These are phyloP conservation scores for Dictyostelium capitatum DNA, from an alignment of 78 protist genomes.

Conservation along the genomic window DNA sequence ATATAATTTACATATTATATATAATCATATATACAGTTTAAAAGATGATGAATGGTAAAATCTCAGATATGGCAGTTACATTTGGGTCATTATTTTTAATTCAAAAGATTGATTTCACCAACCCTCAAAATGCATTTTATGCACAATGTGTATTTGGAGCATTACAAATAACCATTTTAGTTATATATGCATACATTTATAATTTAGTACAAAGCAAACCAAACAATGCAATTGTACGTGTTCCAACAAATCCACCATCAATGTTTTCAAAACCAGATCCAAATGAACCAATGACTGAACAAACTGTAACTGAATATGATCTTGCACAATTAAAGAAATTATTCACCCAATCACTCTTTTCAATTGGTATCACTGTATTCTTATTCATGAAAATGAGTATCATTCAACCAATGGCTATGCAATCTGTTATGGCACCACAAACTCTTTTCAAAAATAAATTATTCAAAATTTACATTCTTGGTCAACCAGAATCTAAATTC, in stretches of 20 bases:
- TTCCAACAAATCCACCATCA: conserved; percentile 37
- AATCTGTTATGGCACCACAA: conserved; percentile 42
- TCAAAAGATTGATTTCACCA: conserved; percentile 61
- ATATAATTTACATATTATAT: background rate
- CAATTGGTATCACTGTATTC: conserved; percentile 37
- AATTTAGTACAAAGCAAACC: background rate
- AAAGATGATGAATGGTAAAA: background rate
- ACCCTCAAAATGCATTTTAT: conserved; percentile 15
- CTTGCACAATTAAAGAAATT: conserved; percentile 25
- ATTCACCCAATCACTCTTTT: conserved; percentile 3
- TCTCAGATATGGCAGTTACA: conserved; percentile 47
- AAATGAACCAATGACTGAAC: conserved; percentile 6
- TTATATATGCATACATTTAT: background rate
- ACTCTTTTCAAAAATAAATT: conserved; percentile 54
- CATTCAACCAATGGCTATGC: conserved; percentile 63
- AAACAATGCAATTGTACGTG: conserved; percentile 20
- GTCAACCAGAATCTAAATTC: conserved; percentile 43
- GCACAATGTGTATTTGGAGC: conserved; percentile 34
- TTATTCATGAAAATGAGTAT: conserved; percentile 40
- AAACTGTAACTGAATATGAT: conserved; percentile 57
- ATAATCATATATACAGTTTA: background rate
- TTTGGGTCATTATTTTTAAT: conserved; percentile 57
- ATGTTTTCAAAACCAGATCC: conserved; percentile 24
- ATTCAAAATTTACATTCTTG: conserved; percentile 68
- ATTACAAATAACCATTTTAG: background rate